Evolutionary conservation across 306 rosid genomes (phyloP), one percentile per base, ranked within the genome.

Genomic region (Herpetospermum pedunculosum): DNA sequence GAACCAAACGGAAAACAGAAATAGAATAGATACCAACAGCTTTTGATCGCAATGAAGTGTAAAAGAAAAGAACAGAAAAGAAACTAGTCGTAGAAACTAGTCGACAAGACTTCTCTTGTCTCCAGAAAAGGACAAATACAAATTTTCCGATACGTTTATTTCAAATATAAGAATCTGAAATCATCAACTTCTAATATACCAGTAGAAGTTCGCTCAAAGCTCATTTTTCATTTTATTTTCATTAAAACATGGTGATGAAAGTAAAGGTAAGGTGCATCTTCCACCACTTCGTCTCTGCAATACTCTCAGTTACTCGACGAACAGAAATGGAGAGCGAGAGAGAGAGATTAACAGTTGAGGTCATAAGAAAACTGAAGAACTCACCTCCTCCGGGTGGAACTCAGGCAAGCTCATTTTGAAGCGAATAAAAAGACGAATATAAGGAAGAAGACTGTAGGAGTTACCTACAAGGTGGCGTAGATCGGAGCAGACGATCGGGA

Each of bases 391-490:
- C 32, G n/a, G n/a, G n/a, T n/a, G 21, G 4, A 67, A 13, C 35
- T 0, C 5, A 67, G 69, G 12, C 13, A 67, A 41, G 60, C 26
- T 47, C 28, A 70, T 70, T 8, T 13, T 12, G 52, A 18, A 50
- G 58, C 21, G 6, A 14, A 62, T 12, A 4, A 6, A 50, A 8
- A 55, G 16, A 16, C 3, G 46, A 53, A 28, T 6, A 38, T 74
- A 5, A 8, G 0, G 50, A 54, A 41, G 23, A 34, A n/a, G 35
- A 34, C 40, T 37, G 72, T 77, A 70, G 30, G 47, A 74, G 76
- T 68, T 88, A 90, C 92, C 73, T 70, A 59, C 68, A 78, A 78
- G 75, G 59, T 67, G 74, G 19, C 40, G 79, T 68, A 77, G 82
- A 80, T 86, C 86, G 80, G 85, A 80, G 53, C 32, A 37, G 43